These are phyloP conservation scores for Eucalyptus guilfoylei DNA, from an alignment of 345 rosid species.

Conservation along the genomic window DNA sequence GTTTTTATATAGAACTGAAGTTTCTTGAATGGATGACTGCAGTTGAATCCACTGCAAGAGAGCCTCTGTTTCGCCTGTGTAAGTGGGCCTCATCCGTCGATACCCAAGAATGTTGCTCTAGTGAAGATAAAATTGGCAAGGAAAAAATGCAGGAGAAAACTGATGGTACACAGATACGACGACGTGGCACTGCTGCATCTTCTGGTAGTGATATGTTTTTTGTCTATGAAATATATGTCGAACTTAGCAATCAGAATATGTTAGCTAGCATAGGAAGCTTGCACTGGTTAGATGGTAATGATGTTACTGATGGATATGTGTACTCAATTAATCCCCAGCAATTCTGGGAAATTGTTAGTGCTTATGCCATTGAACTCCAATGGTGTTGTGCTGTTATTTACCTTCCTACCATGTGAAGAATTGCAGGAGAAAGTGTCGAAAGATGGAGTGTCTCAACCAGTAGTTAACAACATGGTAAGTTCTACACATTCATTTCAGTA, in stretches of 20 bases:
- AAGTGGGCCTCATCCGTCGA: constrained; percentile 68
- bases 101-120: constrained; percentile 3
- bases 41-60: constrained; percentile 22
- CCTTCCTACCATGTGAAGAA: constrained; percentile 3
- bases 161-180: constrained; percentile 29
- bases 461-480: constrained; percentile 36
- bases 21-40: neutral
- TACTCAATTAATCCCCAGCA: neutral
- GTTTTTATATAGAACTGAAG: neutral
- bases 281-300: neutral
- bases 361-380: neutral
- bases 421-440: constrained; percentile 5
- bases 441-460: neutral
- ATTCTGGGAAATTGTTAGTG: neutral
- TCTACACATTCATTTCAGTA: neutral
- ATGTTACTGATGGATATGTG: neutral
- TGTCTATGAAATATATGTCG: neutral
- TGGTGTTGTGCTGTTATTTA: neutral
- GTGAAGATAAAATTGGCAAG: constrained; percentile 9
- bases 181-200: constrained; percentile 17
- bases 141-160: constrained; percentile 11
- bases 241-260: neutral
- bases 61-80: constrained; percentile 42
- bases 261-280: neutral
- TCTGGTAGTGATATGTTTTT: constrained; percentile 33